Percentiles rank a stretch among this genome's conserved stretches.
Evolutionary conservation across 2,329 filamentous ascomycete genomes (phyloP).

Genomic region (Cadophora sp.): DNA sequence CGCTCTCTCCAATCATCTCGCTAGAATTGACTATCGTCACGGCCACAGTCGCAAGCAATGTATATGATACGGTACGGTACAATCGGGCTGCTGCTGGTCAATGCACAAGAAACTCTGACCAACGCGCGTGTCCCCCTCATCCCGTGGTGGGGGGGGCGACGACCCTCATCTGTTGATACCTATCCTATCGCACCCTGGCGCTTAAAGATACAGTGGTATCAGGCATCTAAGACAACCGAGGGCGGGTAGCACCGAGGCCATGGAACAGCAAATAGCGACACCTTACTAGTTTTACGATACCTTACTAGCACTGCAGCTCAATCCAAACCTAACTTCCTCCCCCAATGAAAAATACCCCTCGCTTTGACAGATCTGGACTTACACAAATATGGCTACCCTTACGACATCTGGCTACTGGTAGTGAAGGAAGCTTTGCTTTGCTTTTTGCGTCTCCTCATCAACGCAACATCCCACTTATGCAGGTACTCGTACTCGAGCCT

Average conservation of each 20-base stretch:
- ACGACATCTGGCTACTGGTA: too few species aligned
- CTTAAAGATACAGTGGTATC: background rate
- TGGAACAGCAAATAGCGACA: background rate
- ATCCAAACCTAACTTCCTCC: too few species aligned
- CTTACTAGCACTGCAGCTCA: too few species aligned
- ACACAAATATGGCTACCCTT: too few species aligned
- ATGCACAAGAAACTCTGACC: conserved; percentile 6
- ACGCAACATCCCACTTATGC: conserved; percentile 10
- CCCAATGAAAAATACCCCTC: too few species aligned
- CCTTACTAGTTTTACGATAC: background rate
- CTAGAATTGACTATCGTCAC: background rate
- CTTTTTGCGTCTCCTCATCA: background rate
- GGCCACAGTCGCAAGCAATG: background rate
- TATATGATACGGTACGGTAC: too few species aligned
- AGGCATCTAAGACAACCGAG: background rate
- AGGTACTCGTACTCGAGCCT: conserved; percentile 7
- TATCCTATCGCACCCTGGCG: background rate
- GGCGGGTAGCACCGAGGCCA: background rate
- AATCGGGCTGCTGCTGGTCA: background rate
- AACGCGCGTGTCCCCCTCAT: background rate
- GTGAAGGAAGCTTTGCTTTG: background rate
- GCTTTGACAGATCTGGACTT: background rate
- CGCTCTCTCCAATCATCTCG: background rate
- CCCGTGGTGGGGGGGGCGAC: background rate
- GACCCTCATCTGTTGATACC: background rate